Conservation (phyloP, 2,329 filamentous ascomycete species). For the Didymellaceae sp. region DNA sequence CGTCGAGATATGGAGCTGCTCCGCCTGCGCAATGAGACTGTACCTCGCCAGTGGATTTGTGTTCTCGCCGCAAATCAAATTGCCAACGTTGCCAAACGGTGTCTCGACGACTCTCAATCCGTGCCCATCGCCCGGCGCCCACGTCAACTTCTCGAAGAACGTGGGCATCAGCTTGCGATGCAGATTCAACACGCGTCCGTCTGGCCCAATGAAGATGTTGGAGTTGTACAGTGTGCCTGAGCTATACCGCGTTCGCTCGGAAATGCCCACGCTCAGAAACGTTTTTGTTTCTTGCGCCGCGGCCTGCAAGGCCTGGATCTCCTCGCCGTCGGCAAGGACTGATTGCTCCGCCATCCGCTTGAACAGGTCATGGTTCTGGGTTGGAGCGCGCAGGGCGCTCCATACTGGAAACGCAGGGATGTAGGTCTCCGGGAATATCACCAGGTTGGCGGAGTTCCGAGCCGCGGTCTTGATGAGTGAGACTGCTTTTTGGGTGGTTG, state of each 20-base stretch:
- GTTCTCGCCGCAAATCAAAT: conserved; percentile 64
- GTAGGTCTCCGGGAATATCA: conserved; percentile 62
- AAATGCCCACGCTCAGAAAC: conserved; percentile 59
- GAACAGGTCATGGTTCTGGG: conserved; percentile 60
- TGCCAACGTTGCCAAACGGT: conserved; percentile 55
- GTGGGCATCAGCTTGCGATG: conserved; percentile 63
- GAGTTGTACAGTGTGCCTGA: conserved; percentile 60
- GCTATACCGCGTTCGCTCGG: conserved; percentile 55
- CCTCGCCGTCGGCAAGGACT: conserved; percentile 55
- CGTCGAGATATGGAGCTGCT: conserved; percentile 62
- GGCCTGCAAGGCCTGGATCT: conserved; percentile 45
- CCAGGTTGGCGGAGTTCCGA: conserved; percentile 54
- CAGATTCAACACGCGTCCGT: conserved; percentile 57
- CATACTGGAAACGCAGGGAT: conserved; percentile 63
- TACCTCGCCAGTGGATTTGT: conserved; percentile 64
- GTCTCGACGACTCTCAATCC: conserved; percentile 58
- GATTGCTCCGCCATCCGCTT: conserved; percentile 54
- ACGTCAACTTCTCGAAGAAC: conserved; percentile 64
- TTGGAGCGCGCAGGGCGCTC: conserved; percentile 56
- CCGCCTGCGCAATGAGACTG: conserved; percentile 60
- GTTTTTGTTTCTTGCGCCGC: conserved; percentile 48
- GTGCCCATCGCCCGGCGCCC: conserved; percentile 60
- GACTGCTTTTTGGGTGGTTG: conserved; percentile 58
- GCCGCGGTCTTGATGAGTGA: conserved; percentile 55
- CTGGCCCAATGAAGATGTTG: conserved; percentile 55